phyloP scores from a whole-genome alignment of 495 filamentous ascomycete genomes.

The Lophium mytilinum region DNA sequence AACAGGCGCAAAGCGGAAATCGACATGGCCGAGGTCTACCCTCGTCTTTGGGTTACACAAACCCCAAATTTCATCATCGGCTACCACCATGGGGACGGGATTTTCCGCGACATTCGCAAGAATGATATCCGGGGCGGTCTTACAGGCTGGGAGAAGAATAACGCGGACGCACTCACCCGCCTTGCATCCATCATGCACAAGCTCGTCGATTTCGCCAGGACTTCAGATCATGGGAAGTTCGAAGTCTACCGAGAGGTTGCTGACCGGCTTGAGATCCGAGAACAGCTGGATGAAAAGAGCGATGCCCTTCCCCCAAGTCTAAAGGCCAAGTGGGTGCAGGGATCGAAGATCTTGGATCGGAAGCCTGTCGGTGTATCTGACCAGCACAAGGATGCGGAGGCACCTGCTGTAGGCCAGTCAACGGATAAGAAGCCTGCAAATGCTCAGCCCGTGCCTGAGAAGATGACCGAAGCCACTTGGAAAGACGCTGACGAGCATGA shows the following conservation, averaged over 20 bases:
- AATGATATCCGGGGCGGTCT: constrained; percentile 40
- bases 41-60: constrained; percentile 53
- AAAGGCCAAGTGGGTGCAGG: background rate
- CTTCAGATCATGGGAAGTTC: constrained; percentile 30
- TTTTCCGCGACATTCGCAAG: constrained; percentile 47
- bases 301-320: constrained; percentile 25
- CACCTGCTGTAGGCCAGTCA: background rate
- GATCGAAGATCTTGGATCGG: background rate
- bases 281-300: constrained; percentile 27
- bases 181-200: constrained; percentile 40
- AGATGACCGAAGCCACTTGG: background rate
- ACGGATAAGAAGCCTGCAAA: background rate
- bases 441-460: background rate
- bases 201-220: constrained; percentile 38
- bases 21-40: constrained; percentile 40
- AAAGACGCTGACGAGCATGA: constrained; percentile 23
- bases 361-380: too few relatives aligned
- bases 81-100: constrained; percentile 43
- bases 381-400: too few relatives aligned
- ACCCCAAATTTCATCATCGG: constrained; percentile 55
- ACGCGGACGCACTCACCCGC: constrained; percentile 33
- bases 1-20: constrained; percentile 31
- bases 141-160: constrained; percentile 44
- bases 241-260: constrained; percentile 37
- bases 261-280: constrained; percentile 39